Evolutionary conservation across 371 early-diverging fungal species (phyloP).

Genomic region (Mucor irregularis): DNA sequence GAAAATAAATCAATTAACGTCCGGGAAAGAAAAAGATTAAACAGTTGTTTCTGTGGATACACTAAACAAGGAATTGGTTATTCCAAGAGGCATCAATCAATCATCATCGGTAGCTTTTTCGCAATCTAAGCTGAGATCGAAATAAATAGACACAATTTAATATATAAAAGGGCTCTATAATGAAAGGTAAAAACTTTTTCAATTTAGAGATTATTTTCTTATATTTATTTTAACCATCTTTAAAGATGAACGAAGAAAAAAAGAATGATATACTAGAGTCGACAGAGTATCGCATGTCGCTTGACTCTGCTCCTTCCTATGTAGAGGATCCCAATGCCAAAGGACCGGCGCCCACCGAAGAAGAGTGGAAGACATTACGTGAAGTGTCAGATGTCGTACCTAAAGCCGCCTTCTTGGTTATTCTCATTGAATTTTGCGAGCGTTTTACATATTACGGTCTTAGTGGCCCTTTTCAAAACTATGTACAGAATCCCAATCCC

Average conservation of each 20-base stretch:
- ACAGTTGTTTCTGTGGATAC: neutral
- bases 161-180: neutral
- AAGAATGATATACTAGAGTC: neutral
- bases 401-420: constrained; percentile 43
- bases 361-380: constrained; percentile 39
- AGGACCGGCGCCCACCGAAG: constrained; percentile 45
- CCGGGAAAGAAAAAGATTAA: neutral
- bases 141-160: too few relatives aligned
- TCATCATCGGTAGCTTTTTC: too few relatives aligned
- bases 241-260: neutral
- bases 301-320: neutral
- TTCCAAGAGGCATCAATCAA: too few relatives aligned
- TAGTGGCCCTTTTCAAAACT: constrained; percentile 65
- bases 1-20: too few relatives aligned
- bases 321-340: constrained; percentile 3
- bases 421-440: constrained; percentile 58
- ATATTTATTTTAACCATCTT: neutral
- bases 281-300: neutral
- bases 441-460: constrained; percentile 73
- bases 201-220: neutral
- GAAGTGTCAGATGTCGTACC: constrained; percentile 44
- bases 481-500: constrained; percentile 57
- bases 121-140: neutral
- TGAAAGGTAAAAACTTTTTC: neutral
- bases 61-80: neutral